Evolutionary conservation across 2,329 filamentous ascomycete species (phyloP), one percentile per base, ranked within the genome.

Genomic region (Epicoccum nigrum): DNA sequence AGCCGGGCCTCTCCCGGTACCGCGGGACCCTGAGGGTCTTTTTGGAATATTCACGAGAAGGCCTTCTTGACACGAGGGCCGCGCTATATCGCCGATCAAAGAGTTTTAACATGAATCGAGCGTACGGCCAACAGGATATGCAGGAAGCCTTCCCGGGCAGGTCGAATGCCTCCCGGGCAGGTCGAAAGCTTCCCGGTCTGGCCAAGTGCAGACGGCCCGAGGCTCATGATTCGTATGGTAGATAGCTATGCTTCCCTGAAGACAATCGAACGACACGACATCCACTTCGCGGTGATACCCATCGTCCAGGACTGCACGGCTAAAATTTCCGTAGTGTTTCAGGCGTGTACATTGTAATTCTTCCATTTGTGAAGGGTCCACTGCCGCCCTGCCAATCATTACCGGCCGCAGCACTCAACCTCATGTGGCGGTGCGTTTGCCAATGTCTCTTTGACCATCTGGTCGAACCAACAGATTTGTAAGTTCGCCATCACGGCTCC

Each of bases 401-500:
- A 15, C n/a, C 11, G 11, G 28, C 34, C 32, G 13, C 43, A n/a
- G 30, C 46, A 49, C 31, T 49, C 45, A 42, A 43, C 33, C 37
- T 52, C 35, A 45, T 59, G 58, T 64, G 59, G 59, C 58, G 58
- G 56, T 67, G 63, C 62, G 51, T 45, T 37, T 53, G 43, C 33
- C 51, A 47, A 44, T 45, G 43, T 46, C 56, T 49, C 51, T 56
- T 54, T 51, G 52, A 52, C 45, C 54, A 58, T 28, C 48, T 43
- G 38, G 42, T 47, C 8, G 54, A 55, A 48, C 47, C 45, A 52
- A 57, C 54, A 51, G 20, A 45, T 56, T 51, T 56, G 50, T 51
- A 40, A 44, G 51, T 42, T 62, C 51, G 61, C 53, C 54, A 64
- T 46, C 43, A 60, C 62, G 62, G 65, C 63, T 67, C 65, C 62